Base-by-base conservation (phyloP, 768 basidiomycete species). In the Mrakia gelida region DNA sequence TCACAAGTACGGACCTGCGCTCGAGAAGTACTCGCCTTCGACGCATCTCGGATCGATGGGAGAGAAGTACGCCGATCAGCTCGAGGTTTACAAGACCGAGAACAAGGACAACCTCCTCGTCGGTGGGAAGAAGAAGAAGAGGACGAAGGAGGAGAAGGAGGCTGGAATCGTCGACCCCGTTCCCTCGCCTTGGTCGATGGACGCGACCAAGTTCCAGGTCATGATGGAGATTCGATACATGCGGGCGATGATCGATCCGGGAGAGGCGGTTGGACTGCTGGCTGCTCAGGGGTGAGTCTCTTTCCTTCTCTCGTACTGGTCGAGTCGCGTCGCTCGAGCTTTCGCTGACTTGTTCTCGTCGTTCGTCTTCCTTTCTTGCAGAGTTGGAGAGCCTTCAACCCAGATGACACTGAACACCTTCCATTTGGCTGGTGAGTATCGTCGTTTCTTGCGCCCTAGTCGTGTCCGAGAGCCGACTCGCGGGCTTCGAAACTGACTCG, bases 401-500 rank as follows among this genome's bases (percentile, higher is more conserved):
- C 97, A 99, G 84, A 99, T 99, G 97, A 99, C 97, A 13, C 86
- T 99, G 80, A 99, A 99, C 84, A 99, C 97, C 18, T 99, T 99
- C 89, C 97, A 99, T 87, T 95, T 99, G 82, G 97, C 97, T 81
- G 96, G 94, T 90, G 84, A 82, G 88, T 52, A 16, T 5, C 59
- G n/a, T 76, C 10, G 41, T 16, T 26, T 41, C n/a, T 26, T 38
- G 38, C 38, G 3, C 3, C 38, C 38, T 38, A 3, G 38, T 38
- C 4, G 38, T 38, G 8, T 38, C 38, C 4, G 8, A 8, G 8
- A 38, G 38, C 38, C 38, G 38, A 3, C 38, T 38, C 38, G 16
- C 49, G 49, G 38, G 52, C 30, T 34, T 54, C n/a, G 43, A 18
- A 21, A 7, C 4, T 79, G 54, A 81, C 65, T 56, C 62, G 63